Evolutionary conservation across 805 yeast species (phyloP), one percentile per base, ranked within the genome.

Genomic region (Grigorovia yakushimaensis): DNA sequence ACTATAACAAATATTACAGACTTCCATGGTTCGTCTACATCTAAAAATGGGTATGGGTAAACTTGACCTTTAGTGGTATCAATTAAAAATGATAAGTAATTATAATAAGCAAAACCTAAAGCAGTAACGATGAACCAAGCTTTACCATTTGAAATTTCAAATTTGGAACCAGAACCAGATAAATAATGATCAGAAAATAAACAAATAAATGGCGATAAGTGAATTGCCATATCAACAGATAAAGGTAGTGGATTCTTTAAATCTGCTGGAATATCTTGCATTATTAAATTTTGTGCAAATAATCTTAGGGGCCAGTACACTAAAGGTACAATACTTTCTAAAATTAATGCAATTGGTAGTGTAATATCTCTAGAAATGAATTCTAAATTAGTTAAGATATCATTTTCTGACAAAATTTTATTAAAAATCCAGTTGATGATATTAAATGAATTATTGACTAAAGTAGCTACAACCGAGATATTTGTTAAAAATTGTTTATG

Each of bases 401-500:
- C 23, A 38, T 22, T 38, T 6, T 18, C 3, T 11, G 39, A 51
- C 9, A 47, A 10, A 17, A 44, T 45, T 17, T 51, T 45, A 46
- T 55, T 54, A 7, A 54, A 42, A 20, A 49, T 45, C 54, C 70
- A 76, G 41, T 73, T 66, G 10, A 63, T 17, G 22, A 70, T 53
- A 20, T 76, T 76, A 36, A 72, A 39, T 15, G 56, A 41, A 48
- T 69, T 72, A 50, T 73, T 72, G 41, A 72, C 48, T 9, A 78
- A 53, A 2, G 84, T 73, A 17, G 73, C 57, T 1, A 65, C 56
- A 30, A 82, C 69, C 8, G 83, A 74, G n/a, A 82, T 56, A 58
- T 82, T 83, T 4, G 93, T 84, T 44, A 84, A 68, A 59, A 84
- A 84, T 58, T 84, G 91, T 65, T 73, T 74, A 48, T 77, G 84